Evolutionary conservation across 768 basidiomycete genomes (phyloP), one percentile per base, ranked within the genome.

Genomic region (Suillus hirtellus): DNA sequence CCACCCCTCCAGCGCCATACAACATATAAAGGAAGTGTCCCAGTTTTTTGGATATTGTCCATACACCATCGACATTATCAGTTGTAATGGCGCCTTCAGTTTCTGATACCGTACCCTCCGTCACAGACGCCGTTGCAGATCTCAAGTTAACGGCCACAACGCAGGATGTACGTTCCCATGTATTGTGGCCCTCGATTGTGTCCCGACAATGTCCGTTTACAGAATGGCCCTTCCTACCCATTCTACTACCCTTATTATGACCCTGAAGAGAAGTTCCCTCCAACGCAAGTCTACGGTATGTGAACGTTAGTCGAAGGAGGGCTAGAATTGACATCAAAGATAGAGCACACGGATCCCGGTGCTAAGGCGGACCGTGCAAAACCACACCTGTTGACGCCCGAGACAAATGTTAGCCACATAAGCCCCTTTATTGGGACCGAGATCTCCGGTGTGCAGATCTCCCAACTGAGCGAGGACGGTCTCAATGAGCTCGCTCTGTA

Each of bases 381-480:
- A 65, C 83, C 84, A 38, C 75, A 84, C 68, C 76, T 86, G 11
- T 78, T 86, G 37, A 76, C 67, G 5, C 66, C 77, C 42, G 79
- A 80, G 63, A 73, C 76, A 14, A 78, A 64, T 17, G 69, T 77
- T 3, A 71, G 66, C 49, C 68, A 85, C 61, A 66, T 86, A 59
- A 81, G 77, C 70, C 83, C 83, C 0, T 84, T 81, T 73, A 67
- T 85, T 62, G 85, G 84, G 27, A 83, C 84, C 5, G 82, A 84
- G 62, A 66, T 85, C 63, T 69, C 69, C 17, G 84, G 83, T 2
- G 75, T 86, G 7, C 84, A 86, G 65, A 75, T 87, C 60, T 85
- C 84, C 9, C 73, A 84, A 64, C 79, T 86, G 55, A 74, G 73
- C 64, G 76, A 79, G 49, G 83, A 81, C 59, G 85, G 85, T 1